Base-by-base conservation (phyloP, 768 basidiomycete genomes). In the Naganishia friedmannii region DNA sequence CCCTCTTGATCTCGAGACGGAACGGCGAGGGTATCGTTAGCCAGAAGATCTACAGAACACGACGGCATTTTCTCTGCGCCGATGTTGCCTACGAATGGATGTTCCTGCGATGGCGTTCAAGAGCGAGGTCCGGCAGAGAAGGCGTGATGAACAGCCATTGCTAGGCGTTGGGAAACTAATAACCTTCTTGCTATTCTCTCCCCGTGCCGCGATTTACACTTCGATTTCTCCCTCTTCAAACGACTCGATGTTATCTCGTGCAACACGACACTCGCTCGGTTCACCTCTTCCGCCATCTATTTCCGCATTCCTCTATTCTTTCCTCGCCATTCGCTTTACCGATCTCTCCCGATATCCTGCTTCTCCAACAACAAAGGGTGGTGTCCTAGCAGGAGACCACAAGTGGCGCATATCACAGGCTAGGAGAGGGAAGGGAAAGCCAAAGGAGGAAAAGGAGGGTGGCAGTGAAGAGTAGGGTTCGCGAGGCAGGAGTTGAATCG, bases 371-470 rank as follows among this genome's bases (percentile, higher is more conserved):
- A 46, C 31, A 71, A 23, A 71, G 70, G 70, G 65, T 28, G 70
- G 66, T 39, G 51, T 71, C 15, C 39, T 71, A 12, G 51, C 66
- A n/a, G 70, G 70, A 45, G 48, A 71, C 26, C 70, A 71, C 57
- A 67, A 67, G 60, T 71, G 70, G 70, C 57, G 54, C 12, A 63
- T 71, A 63, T 63, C 60, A 21, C 60, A n/a, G 15, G 60, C 42
- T 7, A n/a, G 60, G 39, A 45, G 60, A 29, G 60, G 60, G n/a
- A 63, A 63, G 26, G 60, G 60, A 7, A 63, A 63, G 60, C 60
- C 60, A 26, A 63, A 63, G 60, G 60, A 46, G 10, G 23, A 28
- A 42, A 45, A 42, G 60, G 60, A 17, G 23, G 39, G 42, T 26
- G 42, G 39, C 7, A 42, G 19, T 9, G 57, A 58, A 3, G 19